Evolutionary conservation across 441 rosid species (phyloP).

Genomic region (Capsella rubella): DNA sequence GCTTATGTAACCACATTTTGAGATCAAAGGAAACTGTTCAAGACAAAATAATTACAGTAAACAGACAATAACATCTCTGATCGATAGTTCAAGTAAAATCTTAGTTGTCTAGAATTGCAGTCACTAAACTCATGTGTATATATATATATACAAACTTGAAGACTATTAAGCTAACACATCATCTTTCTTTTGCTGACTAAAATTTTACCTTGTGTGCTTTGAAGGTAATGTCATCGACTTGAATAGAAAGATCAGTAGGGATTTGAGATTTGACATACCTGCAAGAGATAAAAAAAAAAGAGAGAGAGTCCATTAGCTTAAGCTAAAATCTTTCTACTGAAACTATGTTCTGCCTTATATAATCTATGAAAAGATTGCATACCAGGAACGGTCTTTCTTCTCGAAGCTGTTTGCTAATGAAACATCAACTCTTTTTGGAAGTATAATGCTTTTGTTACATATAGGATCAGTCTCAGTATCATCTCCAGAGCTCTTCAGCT

Average conservation of each 20-base stretch:
- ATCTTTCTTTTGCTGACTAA: neutral
- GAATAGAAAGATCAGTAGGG: slow-evolving; percentile 70
- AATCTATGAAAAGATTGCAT: slow-evolving; percentile 9
- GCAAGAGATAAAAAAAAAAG: slow-evolving; percentile 32
- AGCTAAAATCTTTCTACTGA: neutral
- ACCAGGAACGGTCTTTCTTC: slow-evolving; percentile 73
- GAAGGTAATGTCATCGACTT: slow-evolving; percentile 67
- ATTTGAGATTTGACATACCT: slow-evolving; percentile 71
- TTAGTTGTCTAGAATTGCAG: neutral
- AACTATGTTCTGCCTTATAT: neutral
- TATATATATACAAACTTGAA: neutral
- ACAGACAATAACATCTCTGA: neutral
- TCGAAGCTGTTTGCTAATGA: slow-evolving; percentile 53
- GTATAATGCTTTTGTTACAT: slow-evolving; percentile 52
- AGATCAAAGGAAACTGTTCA: slow-evolving; percentile 76
- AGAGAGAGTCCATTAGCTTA: neutral
- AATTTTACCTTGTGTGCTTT: slow-evolving; percentile 63
- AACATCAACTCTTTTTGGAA: slow-evolving; percentile 51
- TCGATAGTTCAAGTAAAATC: neutral
- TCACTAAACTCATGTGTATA: neutral
- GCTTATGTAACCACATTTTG: slow-evolving; percentile 81
- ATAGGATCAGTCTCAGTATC: slow-evolving; percentile 44
- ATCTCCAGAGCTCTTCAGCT: slow-evolving; percentile 47
- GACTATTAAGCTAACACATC: neutral
- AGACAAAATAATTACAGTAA: slow-evolving; percentile 30